Conservation (phyloP, 2,329 filamentous ascomycete genomes). For the Xylariaceae sp. region DNA sequence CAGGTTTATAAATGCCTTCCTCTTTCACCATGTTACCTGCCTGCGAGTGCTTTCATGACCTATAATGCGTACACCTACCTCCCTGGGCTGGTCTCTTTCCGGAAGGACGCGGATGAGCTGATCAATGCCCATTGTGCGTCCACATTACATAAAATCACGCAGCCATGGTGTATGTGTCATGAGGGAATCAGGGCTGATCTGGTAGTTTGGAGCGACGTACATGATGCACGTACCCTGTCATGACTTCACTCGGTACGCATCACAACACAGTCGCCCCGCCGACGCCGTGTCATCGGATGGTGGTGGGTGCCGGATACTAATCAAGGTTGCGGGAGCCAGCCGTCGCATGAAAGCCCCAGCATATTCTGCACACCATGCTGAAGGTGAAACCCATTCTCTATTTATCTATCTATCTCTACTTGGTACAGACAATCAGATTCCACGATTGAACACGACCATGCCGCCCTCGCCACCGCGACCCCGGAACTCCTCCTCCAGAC, state of each 20-base stretch:
- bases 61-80: neutral
- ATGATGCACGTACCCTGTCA: neutral
- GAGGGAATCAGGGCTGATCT: neutral
- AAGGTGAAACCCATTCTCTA: neutral
- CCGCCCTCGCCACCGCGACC: conserved; percentile 71
- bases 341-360: neutral
- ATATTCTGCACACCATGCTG: neutral
- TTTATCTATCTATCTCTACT: neutral
- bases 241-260: neutral
- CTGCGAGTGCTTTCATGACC: neutral
- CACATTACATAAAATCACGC: neutral
- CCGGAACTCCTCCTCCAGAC: conserved; percentile 81
- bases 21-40: too few relatives aligned
- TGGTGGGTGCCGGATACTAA: neutral
- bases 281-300: neutral
- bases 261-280: neutral
- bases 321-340: neutral
- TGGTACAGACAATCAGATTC: conserved; percentile 54
- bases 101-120: neutral
- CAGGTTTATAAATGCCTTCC: too few relatives aligned
- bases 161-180: neutral
- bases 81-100: neutral
- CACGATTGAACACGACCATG: conserved; percentile 93
- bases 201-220: neutral
- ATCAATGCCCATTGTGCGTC: neutral